Percentiles rank a stretch among this genome's conserved stretches.
Conservation (phyloP, 306 rosid species). For the Lathyrus oleraceus region DNA sequence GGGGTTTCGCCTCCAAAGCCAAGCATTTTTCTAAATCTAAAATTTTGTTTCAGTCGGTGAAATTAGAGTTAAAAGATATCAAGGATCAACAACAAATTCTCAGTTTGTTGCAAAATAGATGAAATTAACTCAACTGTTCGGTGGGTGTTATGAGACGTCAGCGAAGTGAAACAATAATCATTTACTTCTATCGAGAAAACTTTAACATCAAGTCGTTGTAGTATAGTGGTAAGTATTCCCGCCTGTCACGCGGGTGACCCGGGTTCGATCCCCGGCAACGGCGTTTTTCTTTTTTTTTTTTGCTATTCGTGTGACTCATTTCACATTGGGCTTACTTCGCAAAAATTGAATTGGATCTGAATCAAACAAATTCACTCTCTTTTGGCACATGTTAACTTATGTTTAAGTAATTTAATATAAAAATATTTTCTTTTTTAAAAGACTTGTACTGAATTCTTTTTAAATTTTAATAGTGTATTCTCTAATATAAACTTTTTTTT, state of each 20-base stretch:
- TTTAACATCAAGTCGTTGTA: conserved; percentile 50
- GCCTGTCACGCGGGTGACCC: conserved; percentile 29
- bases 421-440: too few species aligned
- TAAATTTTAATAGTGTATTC: too few species aligned
- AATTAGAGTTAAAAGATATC: background rate
- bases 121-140: conserved; percentile 12
- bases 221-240: conserved; percentile 57
- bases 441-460: too few species aligned
- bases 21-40: conserved; percentile 50
- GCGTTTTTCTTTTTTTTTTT: conserved; percentile 17
- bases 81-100: background rate
- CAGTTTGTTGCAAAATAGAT: background rate
- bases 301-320: too few species aligned
- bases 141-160: background rate
- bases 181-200: too few species aligned
- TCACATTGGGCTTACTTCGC: too few species aligned
- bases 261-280: conserved; percentile 79
- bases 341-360: too few species aligned
- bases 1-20: conserved; percentile 70
- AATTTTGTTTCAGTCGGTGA: background rate
- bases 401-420: too few species aligned
- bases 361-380: too few species aligned
- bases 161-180: too few species aligned
- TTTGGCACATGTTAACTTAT: too few species aligned
- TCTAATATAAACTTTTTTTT: too few species aligned